These are phyloP conservation scores for Colletotrichum siamense DNA, from an alignment of 2,329 filamentous ascomycete genomes.

Conservation along the genomic window DNA sequence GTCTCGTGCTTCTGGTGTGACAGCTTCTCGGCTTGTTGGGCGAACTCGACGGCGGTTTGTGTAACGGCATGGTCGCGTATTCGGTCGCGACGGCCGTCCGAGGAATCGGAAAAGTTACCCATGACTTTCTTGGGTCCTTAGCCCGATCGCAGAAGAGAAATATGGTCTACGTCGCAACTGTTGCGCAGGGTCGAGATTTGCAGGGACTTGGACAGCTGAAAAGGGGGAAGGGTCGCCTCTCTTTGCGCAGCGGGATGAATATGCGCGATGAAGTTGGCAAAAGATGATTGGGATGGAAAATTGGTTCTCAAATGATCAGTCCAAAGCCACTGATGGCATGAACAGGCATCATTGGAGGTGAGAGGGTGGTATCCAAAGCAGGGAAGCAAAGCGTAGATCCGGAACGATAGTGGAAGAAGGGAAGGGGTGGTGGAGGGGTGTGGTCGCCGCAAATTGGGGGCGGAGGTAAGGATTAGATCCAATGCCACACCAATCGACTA, in stretches of 20 bases:
- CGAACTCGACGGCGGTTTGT: constrained; percentile 59
- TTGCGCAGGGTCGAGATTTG: background rate
- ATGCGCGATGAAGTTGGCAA: background rate
- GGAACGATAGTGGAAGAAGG: background rate
- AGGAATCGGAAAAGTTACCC: constrained; percentile 15
- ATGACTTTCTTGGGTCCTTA: background rate
- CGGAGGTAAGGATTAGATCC: background rate
- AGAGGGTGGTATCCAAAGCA: constrained; percentile 1
- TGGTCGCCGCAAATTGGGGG: constrained; percentile 1
- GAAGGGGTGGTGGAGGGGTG: background rate
- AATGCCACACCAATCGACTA: background rate
- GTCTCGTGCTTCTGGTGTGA: constrained; percentile 42
- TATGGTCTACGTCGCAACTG: background rate
- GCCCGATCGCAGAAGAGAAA: background rate
- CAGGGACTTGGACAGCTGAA: background rate
- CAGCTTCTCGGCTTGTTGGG: constrained; percentile 65
- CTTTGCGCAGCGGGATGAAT: background rate
- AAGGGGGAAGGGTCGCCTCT: background rate
- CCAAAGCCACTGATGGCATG: constrained; percentile 16
- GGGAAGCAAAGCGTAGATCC: constrained; percentile 11
- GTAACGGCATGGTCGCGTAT: constrained; percentile 30
- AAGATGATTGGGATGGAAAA: background rate
- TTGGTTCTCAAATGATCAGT: background rate
- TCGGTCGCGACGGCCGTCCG: constrained; percentile 5
- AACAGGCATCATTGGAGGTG: constrained; percentile 11